Base-by-base conservation (phyloP, 148 eudicot species). In the Camellia japonica region DNA sequence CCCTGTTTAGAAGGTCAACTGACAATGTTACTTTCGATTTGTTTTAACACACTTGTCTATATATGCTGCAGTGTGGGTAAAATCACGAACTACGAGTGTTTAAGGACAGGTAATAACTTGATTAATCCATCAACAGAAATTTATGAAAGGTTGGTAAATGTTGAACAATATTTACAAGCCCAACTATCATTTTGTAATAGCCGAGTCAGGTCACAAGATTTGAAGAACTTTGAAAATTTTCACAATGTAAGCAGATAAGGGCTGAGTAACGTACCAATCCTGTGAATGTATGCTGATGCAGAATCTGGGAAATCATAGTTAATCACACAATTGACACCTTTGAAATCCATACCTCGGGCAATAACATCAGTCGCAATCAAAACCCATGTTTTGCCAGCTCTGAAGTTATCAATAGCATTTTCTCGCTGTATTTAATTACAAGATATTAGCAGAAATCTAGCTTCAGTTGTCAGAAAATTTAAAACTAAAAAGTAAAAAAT, bases 271-370 rank as follows among this genome's bases (percentile, higher is more conserved):
- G 71, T 90, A 93, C 99, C 99, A 78, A 96, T 92, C 80, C 99
- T 92, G 80, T 96, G 99, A 79, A 96, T 90, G 86, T 96, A 96
- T 72, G 94, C 88, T 73, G 99, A 84, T 60, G 94, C 87, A 79
- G 98, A 93, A 73, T 93, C 99, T 6, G 99, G 99, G 60, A 96
- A 96, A 83, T 96, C 99, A 78, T 96, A 96, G 85, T 96, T 96
- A 41, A 96, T 96, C 82, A 96, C 98, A 77, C 91, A 93, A 82
- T 93, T 96, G 76, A 96, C 90, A 67, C 98, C 99, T 86, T 96
- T 96, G 87, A 96, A 96, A 89, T 96, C 99, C 99, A 96, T 92
- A 55, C 99, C 99, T 59, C 99, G 97, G 79, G 97, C 93, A 80
- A 94, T 86, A 55, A 96, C 94, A 83, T 94, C 98, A 64, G 97